phyloP scores from a whole-genome alignment of 768 basidiomycete species.

The Termitomyces sp. region DNA sequence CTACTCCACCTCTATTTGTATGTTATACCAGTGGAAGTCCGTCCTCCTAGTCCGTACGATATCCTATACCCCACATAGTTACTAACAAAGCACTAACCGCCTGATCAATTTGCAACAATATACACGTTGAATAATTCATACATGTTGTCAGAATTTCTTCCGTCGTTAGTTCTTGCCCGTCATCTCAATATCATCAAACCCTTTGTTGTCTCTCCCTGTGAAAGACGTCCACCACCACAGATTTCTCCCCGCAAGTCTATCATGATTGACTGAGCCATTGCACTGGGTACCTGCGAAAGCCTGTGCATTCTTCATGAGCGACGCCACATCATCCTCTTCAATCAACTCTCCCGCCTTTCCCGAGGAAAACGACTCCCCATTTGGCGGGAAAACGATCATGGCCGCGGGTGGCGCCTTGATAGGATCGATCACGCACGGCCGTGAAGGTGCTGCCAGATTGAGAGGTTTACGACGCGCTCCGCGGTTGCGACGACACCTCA shows the following conservation, averaged over 20 bases:
- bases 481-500: background rate
- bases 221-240: background rate
- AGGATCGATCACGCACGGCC: background rate
- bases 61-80: background rate
- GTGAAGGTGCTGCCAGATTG: background rate
- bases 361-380: background rate
- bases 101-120: background rate
- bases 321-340: slow-evolving; percentile 2
- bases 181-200: slow-evolving; percentile 1
- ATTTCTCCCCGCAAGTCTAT: background rate
- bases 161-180: background rate
- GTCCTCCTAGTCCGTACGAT: no score
- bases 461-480: background rate
- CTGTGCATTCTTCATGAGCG: slow-evolving; percentile 6
- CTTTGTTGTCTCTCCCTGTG: background rate
- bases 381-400: background rate
- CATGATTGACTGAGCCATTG: background rate
- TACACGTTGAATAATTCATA: background rate
- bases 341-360: slow-evolving; percentile 5
- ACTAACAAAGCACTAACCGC: background rate
- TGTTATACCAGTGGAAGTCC: background rate
- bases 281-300: background rate
- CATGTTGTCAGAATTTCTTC: background rate
- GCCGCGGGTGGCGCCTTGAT: background rate
- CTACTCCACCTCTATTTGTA: background rate